A percentile compares a stretch with the other conserved stretches of the same genome.
phyloP scores from a whole-genome alignment of 768 basidiomycete genomes.

The Tricholoma bakamatsutake region DNA sequence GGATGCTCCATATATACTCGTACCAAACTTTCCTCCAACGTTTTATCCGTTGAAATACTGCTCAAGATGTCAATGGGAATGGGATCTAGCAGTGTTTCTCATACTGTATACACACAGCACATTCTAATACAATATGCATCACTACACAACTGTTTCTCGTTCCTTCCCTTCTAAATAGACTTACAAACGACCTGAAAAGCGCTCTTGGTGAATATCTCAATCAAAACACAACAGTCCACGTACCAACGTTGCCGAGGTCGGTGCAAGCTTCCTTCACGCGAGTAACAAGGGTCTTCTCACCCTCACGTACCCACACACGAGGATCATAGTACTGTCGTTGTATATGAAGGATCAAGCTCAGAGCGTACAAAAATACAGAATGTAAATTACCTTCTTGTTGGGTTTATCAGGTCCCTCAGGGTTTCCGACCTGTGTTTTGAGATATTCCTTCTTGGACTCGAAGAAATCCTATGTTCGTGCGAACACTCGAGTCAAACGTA shows the following conservation, averaged over 20 bases:
- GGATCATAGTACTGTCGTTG: slow-evolving; percentile 77
- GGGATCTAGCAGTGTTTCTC: no score
- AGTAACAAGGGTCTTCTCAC: slow-evolving; percentile 83
- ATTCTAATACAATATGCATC: background rate
- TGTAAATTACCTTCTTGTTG: slow-evolving; percentile 83
- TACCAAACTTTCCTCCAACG: no score
- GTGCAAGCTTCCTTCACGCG: slow-evolving; percentile 93
- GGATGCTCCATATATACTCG: no score
- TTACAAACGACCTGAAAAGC: slow-evolving; percentile 10
- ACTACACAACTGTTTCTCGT: background rate
- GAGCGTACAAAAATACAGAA: background rate
- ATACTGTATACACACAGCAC: no score
- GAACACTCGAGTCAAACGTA: background rate
- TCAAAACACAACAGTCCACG: slow-evolving; percentile 5
- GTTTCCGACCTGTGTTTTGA: slow-evolving; percentile 90
- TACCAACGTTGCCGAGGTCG: slow-evolving; percentile 69
- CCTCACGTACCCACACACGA: slow-evolving; percentile 97
- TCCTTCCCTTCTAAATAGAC: background rate
- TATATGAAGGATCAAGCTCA: background rate
- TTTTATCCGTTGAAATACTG: no score
- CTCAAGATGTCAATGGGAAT: no score
- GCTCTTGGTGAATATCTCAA: background rate
- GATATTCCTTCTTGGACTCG: slow-evolving; percentile 78
- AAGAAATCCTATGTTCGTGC: slow-evolving; percentile 66
- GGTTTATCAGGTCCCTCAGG: slow-evolving; percentile 96